These are phyloP conservation scores for Panicum virgatum DNA, from an alignment of 202 grass and related monocot genomes.

Conservation along the genomic window DNA sequence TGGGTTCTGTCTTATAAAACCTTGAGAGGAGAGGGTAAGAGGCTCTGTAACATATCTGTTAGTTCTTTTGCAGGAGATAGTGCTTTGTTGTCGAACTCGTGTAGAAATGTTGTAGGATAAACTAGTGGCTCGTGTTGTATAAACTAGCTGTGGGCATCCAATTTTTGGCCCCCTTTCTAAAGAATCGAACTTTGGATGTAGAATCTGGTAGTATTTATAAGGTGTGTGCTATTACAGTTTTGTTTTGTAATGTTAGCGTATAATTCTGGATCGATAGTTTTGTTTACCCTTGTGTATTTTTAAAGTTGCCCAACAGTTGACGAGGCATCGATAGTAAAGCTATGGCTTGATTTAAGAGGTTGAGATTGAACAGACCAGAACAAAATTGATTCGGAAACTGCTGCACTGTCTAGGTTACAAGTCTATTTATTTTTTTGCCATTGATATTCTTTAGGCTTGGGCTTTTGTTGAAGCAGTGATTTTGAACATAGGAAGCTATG, in stretches of 20 bases:
- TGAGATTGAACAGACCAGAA: neutral
- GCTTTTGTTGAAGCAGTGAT: neutral
- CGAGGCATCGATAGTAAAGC: neutral
- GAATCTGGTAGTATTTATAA: neutral
- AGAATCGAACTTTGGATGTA: constrained; percentile 20
- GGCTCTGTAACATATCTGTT: constrained; percentile 42
- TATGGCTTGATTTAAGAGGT: neutral
- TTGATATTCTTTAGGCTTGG: neutral
- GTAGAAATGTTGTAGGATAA: constrained; percentile 48
- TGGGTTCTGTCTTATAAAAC: neutral
- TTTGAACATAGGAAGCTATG: neutral
- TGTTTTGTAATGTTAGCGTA: neutral
- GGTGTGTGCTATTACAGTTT: neutral
- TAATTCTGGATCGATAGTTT: neutral
- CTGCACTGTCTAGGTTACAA: neutral
- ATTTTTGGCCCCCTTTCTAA: neutral
- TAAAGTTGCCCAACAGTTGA: neutral
- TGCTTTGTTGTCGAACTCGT: constrained; percentile 12
- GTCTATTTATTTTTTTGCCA: too few relatives aligned
- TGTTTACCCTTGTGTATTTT: neutral
- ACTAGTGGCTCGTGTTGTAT: constrained; percentile 27
- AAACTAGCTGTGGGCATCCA: constrained; percentile 1
- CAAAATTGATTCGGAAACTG: too few relatives aligned
- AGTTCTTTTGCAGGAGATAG: constrained; percentile 47
- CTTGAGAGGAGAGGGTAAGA: constrained; percentile 20